Base-by-base conservation (phyloP, 2,329 filamentous ascomycete species). In the Ophiostoma triangulosporum region DNA sequence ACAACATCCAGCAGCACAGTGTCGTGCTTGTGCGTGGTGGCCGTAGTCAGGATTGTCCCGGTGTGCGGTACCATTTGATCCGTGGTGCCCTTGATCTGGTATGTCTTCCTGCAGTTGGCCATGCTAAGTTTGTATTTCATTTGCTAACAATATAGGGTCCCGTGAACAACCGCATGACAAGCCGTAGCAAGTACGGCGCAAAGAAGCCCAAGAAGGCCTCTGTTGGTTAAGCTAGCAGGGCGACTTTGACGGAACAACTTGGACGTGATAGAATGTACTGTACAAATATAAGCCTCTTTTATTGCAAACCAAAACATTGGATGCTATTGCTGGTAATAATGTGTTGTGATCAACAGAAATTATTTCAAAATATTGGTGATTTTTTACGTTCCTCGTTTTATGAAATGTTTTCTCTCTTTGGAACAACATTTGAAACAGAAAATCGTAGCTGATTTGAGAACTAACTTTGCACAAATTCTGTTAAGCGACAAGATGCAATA, bases 1-100 rank as follows among this genome's bases (percentile, higher is more conserved):
- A 98, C 72, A 98, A 97, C 69, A 90, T 97, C 60, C 91, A 97
- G 76, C 93, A 97, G 77, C 94, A 98, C 75, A 94, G 86, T 63
- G 93, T 98, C 48, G 93, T 98, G 54, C 75, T 97, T 60, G 90
- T 98, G n/a, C 78, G 93, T 60, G 93, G 93, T 55, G 93, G 93
- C 2, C 78, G 93, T 66, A 83, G 81, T 59, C 93, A 97, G 78
- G 93, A 98, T 82, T 98, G 93, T 73, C 93, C 93, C 57, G 93
- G 93, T 83, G 93, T 98, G 70, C 84, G 90, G 65, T 98, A 98
- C 68, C 88, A 94, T 69, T 73, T 96, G 63, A 87, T 98, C 40
- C 76, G 93, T 66, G 93, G 93, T 31, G 88, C 90, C 20, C 73
- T 95, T 70, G 93, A 98, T 78, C 69, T 98, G 80, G 90, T 95